These are phyloP conservation scores for Rhodofomes roseus DNA, from an alignment of 1,284 basidiomycete species.

Conservation along the genomic window DNA sequence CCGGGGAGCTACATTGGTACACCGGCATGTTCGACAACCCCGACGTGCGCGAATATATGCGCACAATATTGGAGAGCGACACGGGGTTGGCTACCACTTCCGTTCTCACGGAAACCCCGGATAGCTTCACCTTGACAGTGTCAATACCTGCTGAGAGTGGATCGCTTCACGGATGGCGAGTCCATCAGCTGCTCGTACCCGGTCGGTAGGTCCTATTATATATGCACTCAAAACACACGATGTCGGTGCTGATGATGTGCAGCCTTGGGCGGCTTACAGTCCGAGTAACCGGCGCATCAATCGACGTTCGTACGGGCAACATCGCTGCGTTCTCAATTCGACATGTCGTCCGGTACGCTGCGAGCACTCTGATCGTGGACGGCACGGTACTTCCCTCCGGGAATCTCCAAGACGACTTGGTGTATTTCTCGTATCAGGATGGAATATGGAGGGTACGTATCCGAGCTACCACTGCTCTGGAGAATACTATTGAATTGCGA, in stretches of 20 bases:
- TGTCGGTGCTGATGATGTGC: not conserved
- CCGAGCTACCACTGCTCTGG: not conserved
- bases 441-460: conserved; percentile 15
- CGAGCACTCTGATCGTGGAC: conserved; percentile 11
- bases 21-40: conserved; percentile 52
- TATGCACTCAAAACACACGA: not conserved
- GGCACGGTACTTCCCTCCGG: conserved; percentile 7
- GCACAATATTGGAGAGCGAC: conserved; percentile 5
- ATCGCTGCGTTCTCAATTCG: conserved; percentile 37
- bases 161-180: conserved; percentile 60
- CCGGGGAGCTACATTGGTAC: conserved; percentile 69
- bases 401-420: not conserved
- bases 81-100: not conserved
- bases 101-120: not conserved
- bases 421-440: not conserved
- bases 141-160: conserved; percentile 62
- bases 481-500: not conserved
- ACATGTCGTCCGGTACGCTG: conserved; percentile 5
- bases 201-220: conserved; percentile 46
- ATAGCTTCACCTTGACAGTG: conserved; percentile 63
- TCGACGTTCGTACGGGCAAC: conserved; percentile 37
- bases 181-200: conserved; percentile 49
- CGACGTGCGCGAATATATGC: conserved; percentile 52
- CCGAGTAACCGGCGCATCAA: conserved; percentile 12
- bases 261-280: conserved; percentile 34